Conservation (phyloP, 148 eudicot genomes). For the Silene uniflora region DNA sequence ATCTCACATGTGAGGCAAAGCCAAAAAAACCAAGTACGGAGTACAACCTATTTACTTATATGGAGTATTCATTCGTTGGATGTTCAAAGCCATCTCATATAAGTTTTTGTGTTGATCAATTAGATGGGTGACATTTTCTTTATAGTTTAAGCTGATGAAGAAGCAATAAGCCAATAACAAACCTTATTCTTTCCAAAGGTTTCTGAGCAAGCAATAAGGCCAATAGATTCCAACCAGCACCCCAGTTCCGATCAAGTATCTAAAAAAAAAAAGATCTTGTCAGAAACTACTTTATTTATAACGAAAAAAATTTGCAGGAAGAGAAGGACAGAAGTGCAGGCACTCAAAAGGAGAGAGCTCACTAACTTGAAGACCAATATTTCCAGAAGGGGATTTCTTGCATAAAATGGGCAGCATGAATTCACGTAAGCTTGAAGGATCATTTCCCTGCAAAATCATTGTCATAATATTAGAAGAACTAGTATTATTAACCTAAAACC, state of each 20-base stretch:
- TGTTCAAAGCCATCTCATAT: background rate
- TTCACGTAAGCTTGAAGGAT: conserved; percentile 95
- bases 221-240: conserved; percentile 95
- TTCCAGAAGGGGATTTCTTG: conserved; percentile 65
- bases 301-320: background rate
- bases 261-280: conserved; percentile 27
- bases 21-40: too few relatives aligned
- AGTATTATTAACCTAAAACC: background rate
- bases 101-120: background rate
- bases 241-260: conserved; percentile 99
- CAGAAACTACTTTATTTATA: conserved; percentile 10
- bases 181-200: conserved; percentile 85
- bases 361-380: conserved; percentile 82
- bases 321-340: background rate
- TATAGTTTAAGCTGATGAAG: background rate
- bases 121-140: background rate
- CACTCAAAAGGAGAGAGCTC: background rate
- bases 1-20: too few relatives aligned
- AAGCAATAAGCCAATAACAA: background rate
- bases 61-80: too few relatives aligned
- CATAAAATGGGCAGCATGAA: conserved; percentile 59
- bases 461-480: background rate
- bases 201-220: conserved; percentile 78
- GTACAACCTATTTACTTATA: too few relatives aligned
- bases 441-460: conserved; percentile 53